Conservation (phyloP, 148 eudicot genomes). For the Chenopodium berlandieri region DNA sequence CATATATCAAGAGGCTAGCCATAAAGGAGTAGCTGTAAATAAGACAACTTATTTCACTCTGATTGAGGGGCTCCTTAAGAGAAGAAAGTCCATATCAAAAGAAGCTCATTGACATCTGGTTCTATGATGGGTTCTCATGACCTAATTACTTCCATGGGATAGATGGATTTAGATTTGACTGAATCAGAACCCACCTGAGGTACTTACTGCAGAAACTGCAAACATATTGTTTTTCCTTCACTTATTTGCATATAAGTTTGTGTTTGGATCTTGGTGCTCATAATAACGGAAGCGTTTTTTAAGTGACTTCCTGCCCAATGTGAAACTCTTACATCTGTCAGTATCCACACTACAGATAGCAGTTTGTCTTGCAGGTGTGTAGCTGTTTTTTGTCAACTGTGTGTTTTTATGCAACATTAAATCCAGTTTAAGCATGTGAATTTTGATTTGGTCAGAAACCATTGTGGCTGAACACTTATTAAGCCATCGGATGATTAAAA, state of each 20-base stretch:
- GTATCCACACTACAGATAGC: background rate
- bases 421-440: background rate
- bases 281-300: background rate
- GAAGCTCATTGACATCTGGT: slow-evolving; percentile 15
- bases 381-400: background rate
- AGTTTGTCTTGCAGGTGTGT: background rate
- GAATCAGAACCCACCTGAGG: slow-evolving; percentile 10
- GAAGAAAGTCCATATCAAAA: slow-evolving; percentile 38
- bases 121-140: background rate
- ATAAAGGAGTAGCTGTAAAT: slow-evolving; percentile 45
- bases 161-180: background rate
- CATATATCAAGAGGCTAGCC: slow-evolving; percentile 41
- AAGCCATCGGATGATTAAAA: background rate
- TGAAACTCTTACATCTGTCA: background rate
- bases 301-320: background rate
- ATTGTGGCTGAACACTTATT: background rate
- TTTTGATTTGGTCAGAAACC: background rate
- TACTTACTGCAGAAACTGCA: slow-evolving; percentile 13
- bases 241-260: background rate
- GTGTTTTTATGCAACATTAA: background rate
- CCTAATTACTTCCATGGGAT: slow-evolving; percentile 6
- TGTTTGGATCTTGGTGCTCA: background rate
- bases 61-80: slow-evolving; percentile 67
- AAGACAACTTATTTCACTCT: slow-evolving; percentile 54
- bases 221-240: background rate